A percentile compares a stretch with the other conserved stretches of the same genome.
These are phyloP conservation scores for Aspergillus sparsus DNA, from an alignment of 495 filamentous ascomycete species.

Conservation along the genomic window DNA sequence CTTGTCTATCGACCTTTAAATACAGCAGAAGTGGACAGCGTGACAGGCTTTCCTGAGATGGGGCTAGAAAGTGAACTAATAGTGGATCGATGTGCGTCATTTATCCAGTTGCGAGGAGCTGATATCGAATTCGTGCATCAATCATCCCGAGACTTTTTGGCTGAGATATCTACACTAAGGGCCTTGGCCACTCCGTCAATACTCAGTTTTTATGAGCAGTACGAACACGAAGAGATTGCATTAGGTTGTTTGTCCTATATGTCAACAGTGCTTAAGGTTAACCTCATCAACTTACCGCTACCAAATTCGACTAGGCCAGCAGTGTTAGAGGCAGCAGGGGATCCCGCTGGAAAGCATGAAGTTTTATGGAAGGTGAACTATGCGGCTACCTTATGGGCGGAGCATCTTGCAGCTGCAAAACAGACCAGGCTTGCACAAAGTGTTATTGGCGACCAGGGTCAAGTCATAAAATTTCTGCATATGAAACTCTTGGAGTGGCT, in stretches of 20 bases:
- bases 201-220: not conserved
- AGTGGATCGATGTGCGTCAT: constrained; percentile 21
- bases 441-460: not conserved
- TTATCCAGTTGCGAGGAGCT: constrained; percentile 21
- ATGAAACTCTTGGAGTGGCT: constrained; percentile 30
- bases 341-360: not conserved
- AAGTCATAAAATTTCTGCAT: constrained; percentile 7
- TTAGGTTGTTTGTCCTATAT: not conserved
- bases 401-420: not conserved
- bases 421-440: not conserved
- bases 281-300: too few species aligned
- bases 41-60: not conserved
- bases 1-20: not conserved
- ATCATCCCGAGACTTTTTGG: constrained; percentile 24
- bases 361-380: not conserved
- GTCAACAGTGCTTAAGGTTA: not conserved
- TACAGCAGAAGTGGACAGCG: not conserved
- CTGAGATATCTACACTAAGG: constrained; percentile 3
- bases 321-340: not conserved
- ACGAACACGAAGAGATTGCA: not conserved
- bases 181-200: not conserved
- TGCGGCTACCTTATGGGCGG: not conserved
- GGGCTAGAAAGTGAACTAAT: not conserved
- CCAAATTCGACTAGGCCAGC: too few species aligned
- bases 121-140: constrained; percentile 28